Evolutionary conservation across 2,329 filamentous ascomycete genomes (phyloP), one percentile per base, ranked within the genome.

Genomic region (Chaetomiaceae sp.): DNA sequence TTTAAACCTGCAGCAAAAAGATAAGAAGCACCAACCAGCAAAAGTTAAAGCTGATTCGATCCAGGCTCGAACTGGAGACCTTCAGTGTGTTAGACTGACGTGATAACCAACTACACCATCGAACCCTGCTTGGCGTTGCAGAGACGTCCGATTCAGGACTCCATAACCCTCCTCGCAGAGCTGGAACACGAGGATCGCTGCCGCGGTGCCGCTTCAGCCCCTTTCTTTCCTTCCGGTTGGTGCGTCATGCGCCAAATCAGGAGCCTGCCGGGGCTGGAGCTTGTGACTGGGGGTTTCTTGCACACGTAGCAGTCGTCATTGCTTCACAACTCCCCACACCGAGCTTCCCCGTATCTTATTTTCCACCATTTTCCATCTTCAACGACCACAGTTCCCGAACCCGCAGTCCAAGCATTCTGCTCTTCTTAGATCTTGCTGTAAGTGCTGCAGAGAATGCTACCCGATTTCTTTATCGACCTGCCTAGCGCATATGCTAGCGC

Each of bases 11-110:
- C 30, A 10, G 7, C 30, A 48, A 50, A 53, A 53, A 40, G 9
- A 10, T 3, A 44, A 9, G 13, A 7, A 45, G 19, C 16, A 17
- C 9, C 6, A 44, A 47, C 14, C 23, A 19, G 27, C 39, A 44
- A 54, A 47, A 48, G n/a, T 21, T 35, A 12, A 49, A n/a, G 38
- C 19, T 58, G 58, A 59, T 59, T 40, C 56, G 52, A 58, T 55
- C 56, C 60, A 58, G 61, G 61, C 45, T 64, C 48, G 62, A 64
- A 60, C 62, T 58, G 61, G 55, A 56, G 61, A 63, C 63, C 62
- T 66, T 66, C 61, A 64, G 60, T 62, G 63, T 66, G 69, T 73
- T 73, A 73, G 68, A 72, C 70, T 71, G 68, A 73, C 66, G 70
- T 72, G 70, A 72, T 73, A 71, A 72, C 69, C 70, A 72, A 72